Evolutionary conservation across 768 basidiomycete species (phyloP).

Genomic region (Russula earlei): DNA sequence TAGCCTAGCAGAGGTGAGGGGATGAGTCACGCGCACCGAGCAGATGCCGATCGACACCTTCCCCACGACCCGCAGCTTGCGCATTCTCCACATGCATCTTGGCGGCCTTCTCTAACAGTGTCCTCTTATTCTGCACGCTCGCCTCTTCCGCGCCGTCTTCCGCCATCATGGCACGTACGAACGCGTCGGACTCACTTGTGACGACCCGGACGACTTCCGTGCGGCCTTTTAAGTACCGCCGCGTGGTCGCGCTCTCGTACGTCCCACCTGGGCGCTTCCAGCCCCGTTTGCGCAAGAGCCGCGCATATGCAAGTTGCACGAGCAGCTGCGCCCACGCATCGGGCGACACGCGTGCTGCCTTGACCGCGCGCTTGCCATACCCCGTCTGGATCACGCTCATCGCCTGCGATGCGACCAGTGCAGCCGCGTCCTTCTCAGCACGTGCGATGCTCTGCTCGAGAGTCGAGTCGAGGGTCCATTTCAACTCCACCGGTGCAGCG

Average conservation of each 20-base stretch:
- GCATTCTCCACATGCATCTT: slow-evolving; percentile 61
- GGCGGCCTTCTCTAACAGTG: slow-evolving; percentile 48
- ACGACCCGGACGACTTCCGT: slow-evolving; percentile 92
- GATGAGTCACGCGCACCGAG: slow-evolving; percentile 43
- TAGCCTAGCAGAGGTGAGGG: neutral
- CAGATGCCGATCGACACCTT: slow-evolving; percentile 83
- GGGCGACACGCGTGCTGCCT: slow-evolving; percentile 80
- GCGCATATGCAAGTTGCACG: slow-evolving; percentile 79
- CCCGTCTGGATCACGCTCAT: slow-evolving; percentile 53
- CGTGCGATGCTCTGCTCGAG: slow-evolving; percentile 42
- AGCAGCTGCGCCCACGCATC: slow-evolving; percentile 94
- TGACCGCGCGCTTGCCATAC: slow-evolving; percentile 84
- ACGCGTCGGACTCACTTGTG: slow-evolving; percentile 64
- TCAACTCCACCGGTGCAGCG: slow-evolving; percentile 43
- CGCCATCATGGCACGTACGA: slow-evolving; percentile 65
- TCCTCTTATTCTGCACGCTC: slow-evolving; percentile 38
- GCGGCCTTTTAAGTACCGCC: slow-evolving; percentile 79
- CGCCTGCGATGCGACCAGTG: slow-evolving; percentile 54
- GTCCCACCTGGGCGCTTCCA: slow-evolving; percentile 60
- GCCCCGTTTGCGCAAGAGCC: slow-evolving; percentile 34
- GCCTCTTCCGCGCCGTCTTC: slow-evolving; percentile 30
- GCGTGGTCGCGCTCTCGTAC: slow-evolving; percentile 93
- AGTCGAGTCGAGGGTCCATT: slow-evolving; percentile 49
- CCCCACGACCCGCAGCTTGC: slow-evolving; percentile 50
- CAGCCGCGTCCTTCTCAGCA: slow-evolving; percentile 46